These are phyloP conservation scores for Xanthoparmelia taractica DNA, from an alignment of 495 filamentous ascomycete genomes.

Conservation along the genomic window DNA sequence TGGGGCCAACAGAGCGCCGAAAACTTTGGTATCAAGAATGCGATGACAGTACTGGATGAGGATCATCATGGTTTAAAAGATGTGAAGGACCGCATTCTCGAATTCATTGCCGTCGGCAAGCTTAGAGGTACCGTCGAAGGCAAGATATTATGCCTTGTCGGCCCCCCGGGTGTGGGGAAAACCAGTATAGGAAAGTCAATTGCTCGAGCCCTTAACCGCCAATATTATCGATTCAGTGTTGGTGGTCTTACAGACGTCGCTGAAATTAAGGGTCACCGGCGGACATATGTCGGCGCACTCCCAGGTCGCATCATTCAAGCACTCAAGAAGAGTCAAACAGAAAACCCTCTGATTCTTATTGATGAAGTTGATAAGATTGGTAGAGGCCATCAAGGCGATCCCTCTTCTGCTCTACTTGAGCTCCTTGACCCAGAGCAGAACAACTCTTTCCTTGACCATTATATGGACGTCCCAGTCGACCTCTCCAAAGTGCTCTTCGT, in stretches of 20 bases:
- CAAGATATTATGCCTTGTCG: conserved; percentile 97
- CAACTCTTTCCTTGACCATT: conserved; percentile 93
- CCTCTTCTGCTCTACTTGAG: conserved; percentile 88
- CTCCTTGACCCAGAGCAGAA: conserved; percentile 97
- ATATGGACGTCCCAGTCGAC: conserved; percentile 98
- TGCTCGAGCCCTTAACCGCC: conserved; percentile 82
- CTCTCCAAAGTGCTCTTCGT: conserved; percentile 97
- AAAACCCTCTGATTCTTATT: conserved; percentile 93
- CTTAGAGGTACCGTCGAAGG: conserved; percentile 95
- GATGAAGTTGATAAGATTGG: conserved; percentile 99
- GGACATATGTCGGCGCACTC: conserved; percentile 94
- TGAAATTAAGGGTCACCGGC: conserved; percentile 97
- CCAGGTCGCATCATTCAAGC: conserved; percentile 97
- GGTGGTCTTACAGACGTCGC: conserved; percentile 95
- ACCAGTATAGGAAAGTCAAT: conserved; percentile 98
- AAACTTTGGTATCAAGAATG: conserved; percentile 90
- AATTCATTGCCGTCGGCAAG: conserved; percentile 98
- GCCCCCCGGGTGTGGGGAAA: conserved; percentile 94
- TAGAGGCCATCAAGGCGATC: conserved; percentile 89
- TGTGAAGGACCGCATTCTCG: conserved; percentile 96
- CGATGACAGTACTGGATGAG: conserved; percentile 85
- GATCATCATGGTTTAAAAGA: conserved; percentile 97
- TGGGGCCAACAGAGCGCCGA: conserved; percentile 96
- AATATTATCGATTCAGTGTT: conserved; percentile 97
- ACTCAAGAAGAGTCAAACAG: conserved; percentile 97